Percentiles rank a stretch among this genome's conserved stretches.
Conservation (phyloP, 495 filamentous ascomycete species). For the Tuber magnatum region DNA sequence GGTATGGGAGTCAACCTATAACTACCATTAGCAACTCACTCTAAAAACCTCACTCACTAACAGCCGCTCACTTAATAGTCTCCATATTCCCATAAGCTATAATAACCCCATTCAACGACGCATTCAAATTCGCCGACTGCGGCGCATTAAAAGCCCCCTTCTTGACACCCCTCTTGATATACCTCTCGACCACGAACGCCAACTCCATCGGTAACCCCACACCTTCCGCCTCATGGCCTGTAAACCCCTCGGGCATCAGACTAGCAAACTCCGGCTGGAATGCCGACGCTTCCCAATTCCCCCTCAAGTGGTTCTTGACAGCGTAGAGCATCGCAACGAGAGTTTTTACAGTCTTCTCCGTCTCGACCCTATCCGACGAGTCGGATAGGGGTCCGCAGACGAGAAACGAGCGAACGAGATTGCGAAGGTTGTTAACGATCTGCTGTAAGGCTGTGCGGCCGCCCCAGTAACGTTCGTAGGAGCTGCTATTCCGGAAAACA, state of each 20-base stretch:
- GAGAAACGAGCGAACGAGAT: conserved; percentile 56
- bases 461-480: conserved; percentile 67
- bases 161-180: conserved; percentile 56
- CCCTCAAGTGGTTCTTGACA: conserved; percentile 66
- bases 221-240: conserved; percentile 58
- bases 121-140: conserved; percentile 47
- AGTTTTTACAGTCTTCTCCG: conserved; percentile 47
- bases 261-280: conserved; percentile 53
- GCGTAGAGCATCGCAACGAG: conserved; percentile 63
- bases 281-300: conserved; percentile 58
- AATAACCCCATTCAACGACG: conserved; percentile 55
- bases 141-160: conserved; percentile 40
- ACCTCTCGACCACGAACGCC: conserved; percentile 60
- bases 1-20: conserved; percentile 57
- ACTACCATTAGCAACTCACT: neutral
- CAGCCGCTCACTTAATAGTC: conserved; percentile 49
- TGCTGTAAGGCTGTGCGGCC: conserved; percentile 56
- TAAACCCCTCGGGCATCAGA: conserved; percentile 54
- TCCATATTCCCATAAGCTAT: conserved; percentile 68
- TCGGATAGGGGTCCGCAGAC: conserved; percentile 46
- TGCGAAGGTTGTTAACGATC: conserved; percentile 56
- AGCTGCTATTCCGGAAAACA: conserved; percentile 67
- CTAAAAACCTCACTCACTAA: neutral
- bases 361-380: conserved; percentile 50
- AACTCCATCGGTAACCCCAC: conserved; percentile 61